Conservation (phyloP, 306 rosid species). For the Pyrus bretschneideri region DNA sequence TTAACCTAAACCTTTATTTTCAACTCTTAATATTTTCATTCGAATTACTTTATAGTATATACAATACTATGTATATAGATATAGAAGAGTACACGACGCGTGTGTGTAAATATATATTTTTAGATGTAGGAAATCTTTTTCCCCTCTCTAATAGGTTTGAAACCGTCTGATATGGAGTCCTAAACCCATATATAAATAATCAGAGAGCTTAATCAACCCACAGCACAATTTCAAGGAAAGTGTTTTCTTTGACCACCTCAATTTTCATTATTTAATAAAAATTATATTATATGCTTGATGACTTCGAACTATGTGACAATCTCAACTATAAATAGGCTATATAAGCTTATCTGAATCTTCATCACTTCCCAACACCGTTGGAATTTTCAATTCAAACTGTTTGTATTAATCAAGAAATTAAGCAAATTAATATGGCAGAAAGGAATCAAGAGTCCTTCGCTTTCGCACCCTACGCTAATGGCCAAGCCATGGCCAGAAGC, state of each 20-base stretch:
- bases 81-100: too few species aligned
- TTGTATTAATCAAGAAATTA: background rate
- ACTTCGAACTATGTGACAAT: background rate
- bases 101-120: too few species aligned
- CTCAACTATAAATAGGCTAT: too few species aligned
- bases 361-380: background rate
- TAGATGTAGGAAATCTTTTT: background rate
- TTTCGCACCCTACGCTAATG: background rate
- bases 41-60: too few species aligned
- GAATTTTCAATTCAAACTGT: too few species aligned
- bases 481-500: background rate
- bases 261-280: background rate
- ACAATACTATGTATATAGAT: too few species aligned
- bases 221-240: background rate
- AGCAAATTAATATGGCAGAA: background rate
- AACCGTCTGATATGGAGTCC: constrained; percentile 3
- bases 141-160: background rate
- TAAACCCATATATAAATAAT: background rate
- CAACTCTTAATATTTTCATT: too few species aligned
- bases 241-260: background rate
- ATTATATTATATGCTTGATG: background rate
- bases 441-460: background rate
- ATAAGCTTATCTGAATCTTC: background rate
- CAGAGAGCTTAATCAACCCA: background rate
- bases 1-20: too few species aligned